phyloP scores from a whole-genome alignment of 208 protist genomes.

The Herpetomonas samuelpessoai region DNA sequence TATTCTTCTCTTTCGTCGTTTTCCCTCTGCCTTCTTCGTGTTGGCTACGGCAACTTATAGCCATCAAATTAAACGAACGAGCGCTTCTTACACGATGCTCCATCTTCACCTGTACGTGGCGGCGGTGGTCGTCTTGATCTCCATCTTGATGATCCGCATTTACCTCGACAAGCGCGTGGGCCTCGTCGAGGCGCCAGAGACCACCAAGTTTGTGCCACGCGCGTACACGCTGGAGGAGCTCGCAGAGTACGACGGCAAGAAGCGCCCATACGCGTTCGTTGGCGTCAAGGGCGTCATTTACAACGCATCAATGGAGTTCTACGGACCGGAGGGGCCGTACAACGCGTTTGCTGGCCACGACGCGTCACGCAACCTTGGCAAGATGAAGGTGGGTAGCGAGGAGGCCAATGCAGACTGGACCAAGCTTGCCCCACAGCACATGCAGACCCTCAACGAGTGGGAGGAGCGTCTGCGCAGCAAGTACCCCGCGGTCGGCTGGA shows the following conservation, averaged over 20 bases:
- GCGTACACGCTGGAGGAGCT: constrained; percentile 81
- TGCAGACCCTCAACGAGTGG: constrained; percentile 83
- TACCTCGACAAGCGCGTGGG: constrained; percentile 33
- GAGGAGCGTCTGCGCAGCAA: constrained; percentile 80
- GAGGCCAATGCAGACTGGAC: constrained; percentile 88
- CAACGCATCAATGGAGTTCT: constrained; percentile 72
- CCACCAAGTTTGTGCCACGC: constrained; percentile 54
- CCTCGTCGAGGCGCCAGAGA: constrained; percentile 40
- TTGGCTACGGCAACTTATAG: no score
- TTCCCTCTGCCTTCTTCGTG: no score
- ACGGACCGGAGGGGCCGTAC: constrained; percentile 75
- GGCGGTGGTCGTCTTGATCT: constrained; percentile 17
- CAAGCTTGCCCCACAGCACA: constrained; percentile 50
- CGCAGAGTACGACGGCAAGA: constrained; percentile 65
- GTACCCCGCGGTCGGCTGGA: constrained; percentile 79
- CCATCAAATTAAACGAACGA: no score
- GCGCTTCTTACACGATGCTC: no score
- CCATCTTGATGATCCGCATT: constrained; percentile 18
- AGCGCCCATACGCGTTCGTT: constrained; percentile 65
- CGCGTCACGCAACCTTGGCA: constrained; percentile 81
- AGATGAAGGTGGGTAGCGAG: constrained; percentile 70
- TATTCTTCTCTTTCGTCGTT: no score
- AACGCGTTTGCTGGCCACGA: constrained; percentile 85
- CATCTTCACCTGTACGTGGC: constrained; percentile 17
- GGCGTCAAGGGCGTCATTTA: constrained; percentile 87